A percentile compares a stretch with the other conserved stretches of the same genome.
These are phyloP conservation scores for Cercospora beticola DNA, from an alignment of 2,329 filamentous ascomycete species.

Conservation along the genomic window DNA sequence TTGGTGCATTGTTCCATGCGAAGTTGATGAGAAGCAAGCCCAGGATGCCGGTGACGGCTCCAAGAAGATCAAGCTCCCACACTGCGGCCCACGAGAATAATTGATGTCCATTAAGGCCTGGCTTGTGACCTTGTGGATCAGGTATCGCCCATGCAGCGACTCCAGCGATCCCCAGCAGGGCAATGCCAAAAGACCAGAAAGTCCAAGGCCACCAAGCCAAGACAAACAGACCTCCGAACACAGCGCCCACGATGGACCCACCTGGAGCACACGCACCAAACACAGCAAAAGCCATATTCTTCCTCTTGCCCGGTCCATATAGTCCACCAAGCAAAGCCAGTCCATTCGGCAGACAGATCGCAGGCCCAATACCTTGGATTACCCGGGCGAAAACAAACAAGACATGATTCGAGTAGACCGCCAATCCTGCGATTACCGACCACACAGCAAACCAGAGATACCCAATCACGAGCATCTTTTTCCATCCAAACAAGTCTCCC, in stretches of 20 bases:
- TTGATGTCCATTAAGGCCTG: conserved; percentile 17
- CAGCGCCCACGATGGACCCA: conserved; percentile 38
- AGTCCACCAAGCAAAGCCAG: conserved; percentile 39
- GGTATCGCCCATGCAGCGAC: conserved; percentile 31
- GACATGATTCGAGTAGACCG: conserved; percentile 36
- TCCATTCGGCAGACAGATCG: conserved; percentile 40
- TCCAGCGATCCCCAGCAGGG: conserved; percentile 22
- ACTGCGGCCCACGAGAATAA: conserved; percentile 17
- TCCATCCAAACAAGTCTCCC: conserved; percentile 48
- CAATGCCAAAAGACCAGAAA: conserved; percentile 28
- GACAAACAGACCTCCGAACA: conserved; percentile 37
- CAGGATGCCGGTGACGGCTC: conserved; percentile 31
- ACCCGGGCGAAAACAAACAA: conserved; percentile 41
- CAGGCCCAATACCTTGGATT: conserved; percentile 43
- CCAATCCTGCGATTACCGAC: conserved; percentile 43
- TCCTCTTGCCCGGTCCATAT: conserved; percentile 38
- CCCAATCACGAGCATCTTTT: conserved; percentile 43
- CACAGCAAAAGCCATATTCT: conserved; percentile 41
- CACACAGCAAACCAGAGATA: conserved; percentile 44
- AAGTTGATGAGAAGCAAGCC: conserved; percentile 36
- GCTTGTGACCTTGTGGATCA: conserved; percentile 25
- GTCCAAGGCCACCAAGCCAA: conserved; percentile 37
- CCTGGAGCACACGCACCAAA: conserved; percentile 40
- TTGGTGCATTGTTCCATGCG: conserved; percentile 35
- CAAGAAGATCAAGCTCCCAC: conserved; percentile 30